Evolutionary conservation across 768 basidiomycete genomes (phyloP).

Genomic region (Gelatoporia subvermispora): DNA sequence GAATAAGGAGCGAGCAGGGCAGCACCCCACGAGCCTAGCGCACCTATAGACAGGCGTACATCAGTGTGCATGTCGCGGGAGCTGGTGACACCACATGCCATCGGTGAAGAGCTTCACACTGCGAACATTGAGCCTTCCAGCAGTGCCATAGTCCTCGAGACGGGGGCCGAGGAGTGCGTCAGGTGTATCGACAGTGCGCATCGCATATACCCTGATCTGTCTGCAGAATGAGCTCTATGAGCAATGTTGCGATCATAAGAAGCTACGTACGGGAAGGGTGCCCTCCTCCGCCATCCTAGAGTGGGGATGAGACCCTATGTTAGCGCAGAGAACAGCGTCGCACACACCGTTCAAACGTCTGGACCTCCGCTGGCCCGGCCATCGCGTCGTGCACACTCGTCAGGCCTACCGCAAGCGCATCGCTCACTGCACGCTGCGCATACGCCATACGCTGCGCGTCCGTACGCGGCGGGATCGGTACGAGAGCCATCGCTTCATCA

Average conservation of each 20-base stretch:
- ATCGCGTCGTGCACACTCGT: constrained; percentile 86
- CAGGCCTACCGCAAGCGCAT: constrained; percentile 75
- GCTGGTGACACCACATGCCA: constrained; percentile 35
- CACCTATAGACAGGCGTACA: constrained; percentile 41
- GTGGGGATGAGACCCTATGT: constrained; percentile 3
- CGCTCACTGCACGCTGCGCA: constrained; percentile 57
- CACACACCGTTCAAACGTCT: constrained; percentile 61
- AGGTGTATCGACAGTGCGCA: constrained; percentile 37
- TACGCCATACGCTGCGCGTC: constrained; percentile 52
- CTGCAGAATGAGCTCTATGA: not conserved
- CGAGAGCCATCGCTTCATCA: constrained; percentile 82
- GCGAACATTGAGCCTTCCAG: constrained; percentile 49
- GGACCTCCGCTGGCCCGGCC: constrained; percentile 44
- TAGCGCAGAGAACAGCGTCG: not conserved
- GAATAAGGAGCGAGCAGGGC: constrained; percentile 83
- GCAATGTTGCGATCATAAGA: not conserved
- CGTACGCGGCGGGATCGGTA: constrained; percentile 62
- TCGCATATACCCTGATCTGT: constrained; percentile 32
- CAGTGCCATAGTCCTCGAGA: constrained; percentile 53
- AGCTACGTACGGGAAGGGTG: constrained; percentile 56
- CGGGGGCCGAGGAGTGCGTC: constrained; percentile 26
- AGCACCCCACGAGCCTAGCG: constrained; percentile 89
- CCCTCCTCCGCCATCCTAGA: constrained; percentile 63
- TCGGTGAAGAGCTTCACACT: constrained; percentile 77
- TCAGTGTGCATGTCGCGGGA: constrained; percentile 3